Base-by-base conservation (phyloP, 495 filamentous ascomycete genomes). In the Xeromyces bisporus region DNA sequence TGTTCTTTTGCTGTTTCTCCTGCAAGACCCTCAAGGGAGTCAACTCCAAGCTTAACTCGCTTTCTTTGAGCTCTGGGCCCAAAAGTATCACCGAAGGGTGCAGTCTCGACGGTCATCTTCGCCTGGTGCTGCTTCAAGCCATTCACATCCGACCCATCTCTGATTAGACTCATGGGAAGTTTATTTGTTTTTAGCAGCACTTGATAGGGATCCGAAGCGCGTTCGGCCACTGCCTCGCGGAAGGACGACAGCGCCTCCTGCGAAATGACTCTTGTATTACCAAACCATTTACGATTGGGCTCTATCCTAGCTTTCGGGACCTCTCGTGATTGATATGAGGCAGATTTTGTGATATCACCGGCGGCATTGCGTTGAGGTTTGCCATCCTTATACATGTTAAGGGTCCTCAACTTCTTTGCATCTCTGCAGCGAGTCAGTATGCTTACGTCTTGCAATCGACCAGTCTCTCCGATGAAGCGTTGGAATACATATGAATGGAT, bases 121-220 rank as follows among this genome's bases (percentile, higher is more conserved):
- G 89, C 85, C 47, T 77, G 67, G 53, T 96, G 87, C 46, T 92
- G 75, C 58, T 93, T 92, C 27, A 89, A 43, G 0, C 85, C 86
- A 48, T 89, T 85, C 15, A 62, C 58, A 10, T 54, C 61, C 31
- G 68, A 53, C 23, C 66, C 66, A 36, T 84, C 79, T 37, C 66
- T 56, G 37, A 87, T 78, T 46, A 86, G 58, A 30, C 62, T 79
- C 81, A 91, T 81, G 13, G 84, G 81, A 23, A 93, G 58, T 57
- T 96, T 96, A 53, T 96, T 96, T 29, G 75, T 77, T 61, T 93
- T 93, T 18, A 97, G 59, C 7, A 96, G 71, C 28, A 92, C 85
- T 32, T 78, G 71, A 56, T 93, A 93, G 1, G 91, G 91, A 48
- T 97, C 87, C 13, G 76, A 74, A 13, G 80, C 74, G 54, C 81